Percentiles rank a stretch among this genome's conserved stretches.
Evolutionary conservation across 225 moss, liverwort and hornwort species (phyloP).

Genomic region (Polytrichum commune): DNA sequence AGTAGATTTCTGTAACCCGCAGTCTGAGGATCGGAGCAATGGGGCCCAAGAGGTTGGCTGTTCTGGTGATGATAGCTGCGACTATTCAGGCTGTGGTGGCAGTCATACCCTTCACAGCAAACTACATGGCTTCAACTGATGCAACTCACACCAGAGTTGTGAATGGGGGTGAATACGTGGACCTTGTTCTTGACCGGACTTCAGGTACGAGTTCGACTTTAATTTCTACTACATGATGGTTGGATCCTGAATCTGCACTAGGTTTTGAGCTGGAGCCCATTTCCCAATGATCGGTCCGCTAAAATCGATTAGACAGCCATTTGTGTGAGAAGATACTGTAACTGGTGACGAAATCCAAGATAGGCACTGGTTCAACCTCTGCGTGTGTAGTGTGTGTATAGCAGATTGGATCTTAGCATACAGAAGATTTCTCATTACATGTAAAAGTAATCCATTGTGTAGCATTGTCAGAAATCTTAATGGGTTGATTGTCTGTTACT

Average conservation of each 20-base stretch:
- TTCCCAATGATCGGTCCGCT: too few relatives aligned
- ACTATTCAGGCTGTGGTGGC: slow-evolving; percentile 22
- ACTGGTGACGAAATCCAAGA: too few relatives aligned
- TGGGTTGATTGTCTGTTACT: background rate
- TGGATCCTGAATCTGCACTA: too few relatives aligned
- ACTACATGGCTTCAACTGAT: slow-evolving; percentile 44
- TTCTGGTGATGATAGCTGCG: slow-evolving; percentile 19
- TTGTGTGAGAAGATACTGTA: too few relatives aligned
- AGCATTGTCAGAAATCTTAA: background rate
- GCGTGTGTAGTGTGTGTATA: too few relatives aligned
- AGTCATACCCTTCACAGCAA: slow-evolving; percentile 29
- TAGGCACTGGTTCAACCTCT: too few relatives aligned
- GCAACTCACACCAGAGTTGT: slow-evolving; percentile 39
- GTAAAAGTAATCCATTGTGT: background rate
- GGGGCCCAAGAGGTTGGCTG: slow-evolving; percentile 22
- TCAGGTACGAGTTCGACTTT: slow-evolving; percentile 27
- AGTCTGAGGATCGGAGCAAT: slow-evolving; percentile 9
- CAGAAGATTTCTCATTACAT: too few relatives aligned
- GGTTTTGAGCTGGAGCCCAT: too few relatives aligned
- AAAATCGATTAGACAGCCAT: too few relatives aligned
- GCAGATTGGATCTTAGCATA: too few relatives aligned
- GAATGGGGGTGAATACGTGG: slow-evolving; percentile 42
- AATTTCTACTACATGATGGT: too few relatives aligned
- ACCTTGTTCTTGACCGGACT: slow-evolving; percentile 37
- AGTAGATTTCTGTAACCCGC: too few relatives aligned